Evolutionary conservation across 2,329 filamentous ascomycete genomes (phyloP), one percentile per base, ranked within the genome.

Genomic region (Coniosporium tulheliwenetii): DNA sequence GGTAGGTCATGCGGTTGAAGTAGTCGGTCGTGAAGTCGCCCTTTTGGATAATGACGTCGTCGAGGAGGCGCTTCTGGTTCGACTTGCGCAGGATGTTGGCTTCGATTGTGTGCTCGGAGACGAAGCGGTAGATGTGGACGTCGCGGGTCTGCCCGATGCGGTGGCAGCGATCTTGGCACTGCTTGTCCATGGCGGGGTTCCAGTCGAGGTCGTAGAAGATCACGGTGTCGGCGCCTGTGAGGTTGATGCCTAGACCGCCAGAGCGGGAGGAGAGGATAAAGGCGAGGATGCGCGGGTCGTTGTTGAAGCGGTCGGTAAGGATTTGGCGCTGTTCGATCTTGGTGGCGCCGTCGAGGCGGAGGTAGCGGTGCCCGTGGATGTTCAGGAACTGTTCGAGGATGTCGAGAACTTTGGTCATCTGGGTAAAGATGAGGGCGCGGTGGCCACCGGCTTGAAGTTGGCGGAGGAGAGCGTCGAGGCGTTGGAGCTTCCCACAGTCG

Each of bases 131-230:
- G 44, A 98, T 96, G 59, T 96, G 89, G 30, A 98, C 91, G 57
- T 98, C 91, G 29, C 91, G 80, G 1, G 91, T 96, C 60, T 98
- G 91, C 1, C 91, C 91, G 49, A 98, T 98, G 48, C 91, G 85
- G 63, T 98, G 91, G 52, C 85, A 93, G 52, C 91, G 77, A 58
- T 98, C 93, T 63, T 98, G 93, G 53, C 91, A 98, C 61, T 98
- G 91, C 61, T 94, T 94, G 66, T 98, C 91, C 91, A 98, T 98
- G 39, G 93, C 91, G 0, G 91, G 91, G 53, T 98, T 98, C 93
- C 93, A 98, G 58, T 98, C 91, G 44, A 96, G 79, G 54, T 98
- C 91, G 62, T 96, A 98, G 61, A 98, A 98, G 49, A 98, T 95
- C 52, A 98, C 91, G 0, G 87, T 94, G 58, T 96, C 91, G 5